Conservation (phyloP, 1,284 basidiomycete genomes). For the Schizopora paradoxa region DNA sequence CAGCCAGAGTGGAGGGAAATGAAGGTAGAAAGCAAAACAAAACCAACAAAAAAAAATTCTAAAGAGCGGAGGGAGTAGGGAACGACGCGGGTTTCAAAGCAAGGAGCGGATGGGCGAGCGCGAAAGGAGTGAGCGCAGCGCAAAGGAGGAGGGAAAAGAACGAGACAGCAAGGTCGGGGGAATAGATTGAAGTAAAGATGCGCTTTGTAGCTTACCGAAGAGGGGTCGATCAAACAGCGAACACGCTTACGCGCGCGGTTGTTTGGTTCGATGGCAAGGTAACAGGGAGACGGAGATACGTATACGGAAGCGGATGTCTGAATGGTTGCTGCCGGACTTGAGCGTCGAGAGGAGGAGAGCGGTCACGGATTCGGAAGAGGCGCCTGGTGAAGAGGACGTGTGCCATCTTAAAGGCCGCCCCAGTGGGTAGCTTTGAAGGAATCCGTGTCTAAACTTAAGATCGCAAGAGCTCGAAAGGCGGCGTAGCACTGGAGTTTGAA, state of each 20-base stretch:
- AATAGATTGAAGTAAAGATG: constrained; percentile 1
- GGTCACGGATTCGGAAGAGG: too few relatives aligned
- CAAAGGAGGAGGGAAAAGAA: constrained; percentile 3
- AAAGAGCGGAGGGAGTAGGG: too few relatives aligned
- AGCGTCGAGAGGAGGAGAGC: neutral
- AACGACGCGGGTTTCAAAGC: too few relatives aligned
- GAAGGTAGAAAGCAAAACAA: constrained; percentile 6
- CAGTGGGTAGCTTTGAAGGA: too few relatives aligned
- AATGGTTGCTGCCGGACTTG: neutral
- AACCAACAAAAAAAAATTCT: constrained; percentile 2
- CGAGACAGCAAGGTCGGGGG: constrained; percentile 5
- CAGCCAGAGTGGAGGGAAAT: neutral
- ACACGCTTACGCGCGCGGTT: constrained; percentile 4
- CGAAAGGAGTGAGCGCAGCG: constrained; percentile 8
- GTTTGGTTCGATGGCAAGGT: constrained; percentile 9
- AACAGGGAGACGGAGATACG: too few relatives aligned
- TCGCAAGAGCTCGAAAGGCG: too few relatives aligned
- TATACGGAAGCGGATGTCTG: constrained; percentile 12
- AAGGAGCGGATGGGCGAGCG: too few relatives aligned
- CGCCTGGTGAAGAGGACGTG: neutral
- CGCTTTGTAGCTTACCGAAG: constrained; percentile 17
- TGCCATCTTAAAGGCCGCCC: too few relatives aligned
- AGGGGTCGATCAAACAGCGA: constrained; percentile 14
- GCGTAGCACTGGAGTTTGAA: too few relatives aligned
- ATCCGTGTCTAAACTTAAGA: too few relatives aligned